These are phyloP conservation scores for Hura crepitans DNA, from an alignment of 441 rosid species.

Conservation along the genomic window DNA sequence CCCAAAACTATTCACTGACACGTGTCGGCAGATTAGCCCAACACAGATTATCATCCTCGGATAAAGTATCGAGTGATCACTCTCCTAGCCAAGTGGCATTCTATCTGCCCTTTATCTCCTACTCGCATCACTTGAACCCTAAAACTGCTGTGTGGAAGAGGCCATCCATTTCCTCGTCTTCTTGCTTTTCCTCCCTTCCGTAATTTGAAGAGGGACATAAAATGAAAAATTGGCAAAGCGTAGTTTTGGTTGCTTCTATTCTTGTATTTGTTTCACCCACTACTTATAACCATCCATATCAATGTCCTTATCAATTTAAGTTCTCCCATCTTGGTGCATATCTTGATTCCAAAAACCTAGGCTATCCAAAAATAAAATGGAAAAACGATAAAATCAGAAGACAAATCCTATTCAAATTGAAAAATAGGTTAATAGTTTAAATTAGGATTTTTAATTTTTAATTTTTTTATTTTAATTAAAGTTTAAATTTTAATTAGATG, in stretches of 20 bases:
- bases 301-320: neutral
- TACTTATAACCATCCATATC: slow-evolving; percentile 1
- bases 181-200: slow-evolving; percentile 11
- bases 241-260: slow-evolving; percentile 11
- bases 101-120: slow-evolving; percentile 16
- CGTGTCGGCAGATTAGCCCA: slow-evolving; percentile 58
- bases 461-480: too few relatives aligned
- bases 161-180: slow-evolving; percentile 9
- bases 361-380: too few relatives aligned
- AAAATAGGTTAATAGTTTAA: too few relatives aligned
- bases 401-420: too few relatives aligned
- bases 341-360: neutral
- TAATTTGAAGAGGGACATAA: too few relatives aligned
- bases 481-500: too few relatives aligned
- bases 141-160: slow-evolving; percentile 1
- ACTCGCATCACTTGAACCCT: neutral
- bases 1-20: slow-evolving; percentile 17
- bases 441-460: too few relatives aligned
- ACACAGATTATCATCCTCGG: slow-evolving; percentile 53
- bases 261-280: slow-evolving; percentile 19
- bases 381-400: too few relatives aligned
- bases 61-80: slow-evolving; percentile 60
- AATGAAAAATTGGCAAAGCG: neutral
- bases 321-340: neutral
- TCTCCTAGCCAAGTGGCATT: slow-evolving; percentile 42